A percentile compares a stretch with the other conserved stretches of the same genome.
These are phyloP conservation scores for Aaosphaeria pasadenensis DNA, from an alignment of 2,329 filamentous ascomycete genomes.

Conservation along the genomic window DNA sequence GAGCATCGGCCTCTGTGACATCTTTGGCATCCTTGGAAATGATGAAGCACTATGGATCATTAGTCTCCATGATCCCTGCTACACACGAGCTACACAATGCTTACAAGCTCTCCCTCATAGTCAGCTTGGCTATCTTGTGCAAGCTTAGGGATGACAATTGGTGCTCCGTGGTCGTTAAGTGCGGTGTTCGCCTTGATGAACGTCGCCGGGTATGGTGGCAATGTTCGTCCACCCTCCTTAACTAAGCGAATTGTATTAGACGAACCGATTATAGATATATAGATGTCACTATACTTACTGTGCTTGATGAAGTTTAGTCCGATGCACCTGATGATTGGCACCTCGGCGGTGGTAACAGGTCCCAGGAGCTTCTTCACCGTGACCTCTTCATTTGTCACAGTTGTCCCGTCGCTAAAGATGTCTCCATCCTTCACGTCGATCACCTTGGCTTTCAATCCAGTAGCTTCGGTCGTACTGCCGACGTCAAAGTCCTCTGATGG, in stretches of 20 bases:
- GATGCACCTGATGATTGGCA: conserved; percentile 57
- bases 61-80: conserved; percentile 21
- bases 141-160: conserved; percentile 49
- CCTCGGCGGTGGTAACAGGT: conserved; percentile 49
- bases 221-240: conserved; percentile 50
- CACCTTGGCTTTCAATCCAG: conserved; percentile 51
- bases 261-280: not conserved
- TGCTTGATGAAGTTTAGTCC: conserved; percentile 61
- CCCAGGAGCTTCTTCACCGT: conserved; percentile 54
- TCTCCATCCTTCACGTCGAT: conserved; percentile 47
- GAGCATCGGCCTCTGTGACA: conserved; percentile 43
- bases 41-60: conserved; percentile 39
- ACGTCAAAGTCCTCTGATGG: conserved; percentile 47
- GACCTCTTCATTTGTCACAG: conserved; percentile 53
- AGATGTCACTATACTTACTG: conserved; percentile 25
- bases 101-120: conserved; percentile 49
- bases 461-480: conserved; percentile 46
- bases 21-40: conserved; percentile 54
- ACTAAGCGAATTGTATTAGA: conserved; percentile 33
- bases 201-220: conserved; percentile 49
- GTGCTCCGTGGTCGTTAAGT: conserved; percentile 38
- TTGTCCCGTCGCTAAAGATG: conserved; percentile 49
- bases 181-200: conserved; percentile 50
- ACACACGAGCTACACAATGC: not conserved
- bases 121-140: conserved; percentile 49